Conservation (phyloP, 345 rosid species). For the Dimocarpus longan region DNA sequence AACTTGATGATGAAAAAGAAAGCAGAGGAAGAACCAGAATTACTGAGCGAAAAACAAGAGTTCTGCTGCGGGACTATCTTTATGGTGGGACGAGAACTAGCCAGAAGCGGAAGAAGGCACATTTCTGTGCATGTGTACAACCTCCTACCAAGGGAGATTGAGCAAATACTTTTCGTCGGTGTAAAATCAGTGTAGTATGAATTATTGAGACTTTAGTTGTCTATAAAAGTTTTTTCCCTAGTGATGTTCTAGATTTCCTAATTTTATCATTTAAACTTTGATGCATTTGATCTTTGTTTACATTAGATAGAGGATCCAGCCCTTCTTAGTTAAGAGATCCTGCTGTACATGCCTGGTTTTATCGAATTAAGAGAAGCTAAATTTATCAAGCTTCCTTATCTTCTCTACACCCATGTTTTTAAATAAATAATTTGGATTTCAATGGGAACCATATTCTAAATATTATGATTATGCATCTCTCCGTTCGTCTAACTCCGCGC, state of each 20-base stretch:
- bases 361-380: constrained; percentile 30
- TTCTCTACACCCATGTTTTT: neutral
- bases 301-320: constrained; percentile 17
- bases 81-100: constrained; percentile 56
- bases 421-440: neutral
- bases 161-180: constrained; percentile 18
- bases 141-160: constrained; percentile 69
- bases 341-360: constrained; percentile 35
- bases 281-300: constrained; percentile 9
- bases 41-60: constrained; percentile 59
- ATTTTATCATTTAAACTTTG: neutral
- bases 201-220: constrained; percentile 25
- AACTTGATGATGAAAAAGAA: constrained; percentile 68
- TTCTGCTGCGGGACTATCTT: constrained; percentile 76
- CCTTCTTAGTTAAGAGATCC: constrained; percentile 28
- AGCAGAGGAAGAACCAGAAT: constrained; percentile 49
- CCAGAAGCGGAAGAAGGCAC: constrained; percentile 51
- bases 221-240: constrained; percentile 29
- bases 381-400: constrained; percentile 20
- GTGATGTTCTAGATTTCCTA: constrained; percentile 18
- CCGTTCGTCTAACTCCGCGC: neutral
- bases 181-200: constrained; percentile 21
- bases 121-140: constrained; percentile 77
- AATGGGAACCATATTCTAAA: no score
- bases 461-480: no score